These are phyloP conservation scores for Penicillium freii DNA, from an alignment of 2,329 filamentous ascomycete genomes.

Conservation along the genomic window DNA sequence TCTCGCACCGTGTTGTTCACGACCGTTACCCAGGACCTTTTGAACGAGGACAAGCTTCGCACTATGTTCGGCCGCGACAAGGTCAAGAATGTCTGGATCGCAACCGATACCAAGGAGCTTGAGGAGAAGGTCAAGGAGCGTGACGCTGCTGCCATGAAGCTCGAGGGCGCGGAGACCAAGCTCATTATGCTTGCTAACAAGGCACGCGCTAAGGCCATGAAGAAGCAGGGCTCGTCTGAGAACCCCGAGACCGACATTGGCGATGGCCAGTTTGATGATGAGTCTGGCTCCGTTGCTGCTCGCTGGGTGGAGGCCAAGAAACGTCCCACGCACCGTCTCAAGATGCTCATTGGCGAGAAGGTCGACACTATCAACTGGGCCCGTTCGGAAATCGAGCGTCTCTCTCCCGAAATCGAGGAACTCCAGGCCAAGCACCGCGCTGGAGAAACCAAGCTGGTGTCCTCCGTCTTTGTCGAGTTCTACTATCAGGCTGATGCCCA, in stretches of 20 bases:
- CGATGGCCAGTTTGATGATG: slow-evolving; percentile 57
- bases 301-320: slow-evolving; percentile 72
- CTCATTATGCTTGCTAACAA: slow-evolving; percentile 77
- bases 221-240: slow-evolving; percentile 53
- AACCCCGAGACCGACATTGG: slow-evolving; percentile 38
- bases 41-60: slow-evolving; percentile 72
- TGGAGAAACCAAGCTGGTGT: slow-evolving; percentile 64
- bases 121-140: slow-evolving; percentile 79
- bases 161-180: slow-evolving; percentile 84
- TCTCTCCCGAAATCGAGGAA: slow-evolving; percentile 69
- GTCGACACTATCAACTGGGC: slow-evolving; percentile 94
- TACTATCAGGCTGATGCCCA: slow-evolving; percentile 78
- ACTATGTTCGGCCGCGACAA: slow-evolving; percentile 75
- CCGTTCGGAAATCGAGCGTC: slow-evolving; percentile 70
- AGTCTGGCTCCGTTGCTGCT: slow-evolving; percentile 69
- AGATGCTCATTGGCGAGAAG: slow-evolving; percentile 74
- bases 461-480: slow-evolving; percentile 90
- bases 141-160: slow-evolving; percentile 72
- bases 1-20: slow-evolving; percentile 88
- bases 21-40: slow-evolving; percentile 74
- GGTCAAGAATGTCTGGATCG: slow-evolving; percentile 82
- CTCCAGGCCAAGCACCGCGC: slow-evolving; percentile 66
- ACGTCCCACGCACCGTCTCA: slow-evolving; percentile 72
- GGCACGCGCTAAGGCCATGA: slow-evolving; percentile 65
- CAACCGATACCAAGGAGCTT: slow-evolving; percentile 71